These are phyloP conservation scores for Dioscorea alata DNA, from an alignment of 106 monocot genomes.

Conservation along the genomic window DNA sequence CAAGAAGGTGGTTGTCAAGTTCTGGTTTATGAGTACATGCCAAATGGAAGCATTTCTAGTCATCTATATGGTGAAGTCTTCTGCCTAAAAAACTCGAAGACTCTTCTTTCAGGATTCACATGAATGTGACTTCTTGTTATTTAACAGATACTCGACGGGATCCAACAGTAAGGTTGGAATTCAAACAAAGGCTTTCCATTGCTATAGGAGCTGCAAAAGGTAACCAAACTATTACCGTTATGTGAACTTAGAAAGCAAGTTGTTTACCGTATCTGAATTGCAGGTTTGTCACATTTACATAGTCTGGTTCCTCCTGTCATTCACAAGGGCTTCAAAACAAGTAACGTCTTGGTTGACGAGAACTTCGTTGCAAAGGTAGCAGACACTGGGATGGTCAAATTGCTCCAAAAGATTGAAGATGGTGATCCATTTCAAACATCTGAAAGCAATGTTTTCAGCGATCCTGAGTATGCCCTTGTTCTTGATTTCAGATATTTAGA, in stretches of 20 bases:
- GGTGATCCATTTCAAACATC: slow-evolving; percentile 24
- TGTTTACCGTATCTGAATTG: background rate
- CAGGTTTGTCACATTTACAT: slow-evolving; percentile 61
- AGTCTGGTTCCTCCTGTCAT: slow-evolving; percentile 41
- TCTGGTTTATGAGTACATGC: slow-evolving; percentile 63
- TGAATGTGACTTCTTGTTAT: background rate
- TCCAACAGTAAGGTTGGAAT: slow-evolving; percentile 44
- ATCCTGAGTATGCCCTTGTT: slow-evolving; percentile 41
- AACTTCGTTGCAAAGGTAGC: slow-evolving; percentile 81
- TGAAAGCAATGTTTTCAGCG: slow-evolving; percentile 24
- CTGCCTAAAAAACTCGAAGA: too few species aligned
- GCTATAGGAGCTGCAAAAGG: slow-evolving; percentile 83
- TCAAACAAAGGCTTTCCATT: slow-evolving; percentile 66
- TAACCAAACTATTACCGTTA: background rate
- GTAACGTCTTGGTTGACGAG: slow-evolving; percentile 76
- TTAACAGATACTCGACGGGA: slow-evolving; percentile 23
- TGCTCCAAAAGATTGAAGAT: slow-evolving; percentile 36
- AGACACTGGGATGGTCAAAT: slow-evolving; percentile 45
- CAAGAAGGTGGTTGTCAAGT: slow-evolving; percentile 64
- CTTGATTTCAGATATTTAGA: background rate
- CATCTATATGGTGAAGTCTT: slow-evolving; percentile 63
- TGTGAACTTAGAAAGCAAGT: background rate
- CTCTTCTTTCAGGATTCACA: background rate
- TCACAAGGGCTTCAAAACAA: slow-evolving; percentile 65
- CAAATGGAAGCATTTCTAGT: slow-evolving; percentile 55